These are phyloP conservation scores for Aspergillus pseudoviridinutans DNA, from an alignment of 2,329 filamentous ascomycete genomes.

Conservation along the genomic window DNA sequence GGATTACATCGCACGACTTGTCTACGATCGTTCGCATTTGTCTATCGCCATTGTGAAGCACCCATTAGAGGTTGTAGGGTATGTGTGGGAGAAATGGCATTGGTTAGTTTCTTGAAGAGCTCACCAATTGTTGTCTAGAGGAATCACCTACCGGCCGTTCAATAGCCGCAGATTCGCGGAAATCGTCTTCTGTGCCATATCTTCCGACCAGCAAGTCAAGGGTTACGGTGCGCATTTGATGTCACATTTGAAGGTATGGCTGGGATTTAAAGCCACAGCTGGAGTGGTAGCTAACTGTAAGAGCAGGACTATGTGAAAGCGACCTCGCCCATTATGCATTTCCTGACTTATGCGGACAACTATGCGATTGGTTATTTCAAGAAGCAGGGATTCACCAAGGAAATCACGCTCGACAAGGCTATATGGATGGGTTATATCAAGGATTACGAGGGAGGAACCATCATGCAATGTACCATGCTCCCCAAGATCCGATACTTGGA, in stretches of 20 bases:
- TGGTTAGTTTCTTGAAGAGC: background rate
- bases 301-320: constrained; percentile 84
- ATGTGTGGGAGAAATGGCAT: constrained; percentile 20
- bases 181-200: constrained; percentile 98
- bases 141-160: constrained; percentile 95
- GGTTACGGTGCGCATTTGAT: constrained; percentile 97
- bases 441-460: constrained; percentile 96
- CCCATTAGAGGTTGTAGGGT: constrained; percentile 82
- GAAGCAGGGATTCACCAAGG: constrained; percentile 98
- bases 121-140: constrained; percentile 50
- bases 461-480: constrained; percentile 99
- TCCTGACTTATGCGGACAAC: constrained; percentile 97
- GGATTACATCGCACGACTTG: constrained; percentile 94
- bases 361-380: constrained; percentile 99
- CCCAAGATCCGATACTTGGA: constrained; percentile 93
- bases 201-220: constrained; percentile 96
- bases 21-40: constrained; percentile 94
- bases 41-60: constrained; percentile 98
- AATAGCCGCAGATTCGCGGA: constrained; percentile 89
- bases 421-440: constrained; percentile 99
- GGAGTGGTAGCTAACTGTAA: constrained; percentile 4
- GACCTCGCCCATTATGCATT: constrained; percentile 96
- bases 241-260: constrained; percentile 78
- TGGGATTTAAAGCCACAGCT: background rate
- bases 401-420: constrained; percentile 84